Base-by-base conservation (phyloP, 1,284 basidiomycete species). In the Pisolithus thermaeus region DNA sequence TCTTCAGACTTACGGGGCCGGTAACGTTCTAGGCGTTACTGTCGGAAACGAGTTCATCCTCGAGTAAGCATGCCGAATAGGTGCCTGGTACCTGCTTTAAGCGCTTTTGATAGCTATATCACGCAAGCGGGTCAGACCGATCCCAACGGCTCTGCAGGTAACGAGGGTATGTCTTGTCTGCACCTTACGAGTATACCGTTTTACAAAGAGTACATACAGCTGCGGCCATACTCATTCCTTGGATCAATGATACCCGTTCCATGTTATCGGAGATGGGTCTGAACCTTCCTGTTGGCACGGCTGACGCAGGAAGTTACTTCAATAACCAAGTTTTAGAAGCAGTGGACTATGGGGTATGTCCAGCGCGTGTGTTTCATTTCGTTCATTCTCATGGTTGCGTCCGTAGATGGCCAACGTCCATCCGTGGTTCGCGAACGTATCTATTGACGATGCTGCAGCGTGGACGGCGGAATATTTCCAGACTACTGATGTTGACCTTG, bases 271-370 rank as follows among this genome's bases (percentile, higher is more conserved):
- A 65, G 11, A 62, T 91, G 60, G 72, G 75, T 47, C 66, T 91
- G 32, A 71, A 63, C 12, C 72, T 94, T 47, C 82, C 83, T 0
- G 80, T 98, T 30, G 96, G 96, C 18, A 97, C 84, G 12, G 82
- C 90, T 7, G 95, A 99, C 61, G 96, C 95, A 8, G 95, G 95
- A 25, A 81, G 81, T 52, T 88, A 83, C 70, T 90, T 96, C 74
- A 93, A 89, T 59, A 81, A 67, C 1, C 59, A 77, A 52, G 81
- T 98, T 20, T 77, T 91, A 1, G 61, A 68, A 20, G 77, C 77
- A 1, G 76, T 89, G 23, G 92, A 97, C 65, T 96, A 87, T 58
- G 87, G 83, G 42, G 82, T 84, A 67, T 47, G 77, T 71, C 12
- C 4, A 12, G 38, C 18, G 35, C 30, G 22, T 38, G n/a, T 23